Base-by-base conservation (phyloP, 176 grass and related monocot genomes). In the Echinochloa phyllopogon region DNA sequence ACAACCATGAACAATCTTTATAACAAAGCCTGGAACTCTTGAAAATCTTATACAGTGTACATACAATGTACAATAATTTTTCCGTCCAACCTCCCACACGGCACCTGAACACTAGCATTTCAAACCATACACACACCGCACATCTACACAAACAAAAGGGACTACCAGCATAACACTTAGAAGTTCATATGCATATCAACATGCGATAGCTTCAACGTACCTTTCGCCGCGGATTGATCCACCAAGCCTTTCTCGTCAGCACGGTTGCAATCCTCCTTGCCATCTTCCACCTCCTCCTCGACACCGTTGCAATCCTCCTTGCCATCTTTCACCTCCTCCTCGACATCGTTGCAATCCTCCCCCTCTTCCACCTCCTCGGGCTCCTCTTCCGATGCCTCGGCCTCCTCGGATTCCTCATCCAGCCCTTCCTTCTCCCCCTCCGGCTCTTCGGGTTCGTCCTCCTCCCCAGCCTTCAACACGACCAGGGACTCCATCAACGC, bases 261-360 rank as follows among this genome's bases (percentile, higher is more conserved):
- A 3, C 2, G 38, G 40, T 65, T 40, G 25, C 44, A 77, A 60
- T 72, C 59, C 8, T 50, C 45, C 3, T n/a, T 48, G 1, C 20
- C 62, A n/a, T 89, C 47, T 43, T 86, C 82, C 49, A 15, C 52
- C 25, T 86, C 82, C 49, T 10, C 52, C 25, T 50, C 65, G 29
- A 33, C 42, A 3, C 2, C 40, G 62, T 60, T 43, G 27, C 56
- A 80, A 62, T 68, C 52, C 9, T 53, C 41, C 4, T 37, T 40
- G 1, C 27, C 66, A 18, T 88, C 49, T 37, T 86, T 75, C 49
- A 15, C 52, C 25, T 56, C 52, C 36, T 78, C 75, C n/a, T 50
- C 65, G 29, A 33, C 42, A 3, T 1, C 40, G 62, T 60, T 43
- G 27, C 56, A 80, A 62, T 68, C 52, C 9, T 53, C 41, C 4